A percentile compares a stretch with the other conserved stretches of the same genome.
phyloP scores from a whole-genome alignment of 768 basidiomycete species.

The Mycena belliarum region DNA sequence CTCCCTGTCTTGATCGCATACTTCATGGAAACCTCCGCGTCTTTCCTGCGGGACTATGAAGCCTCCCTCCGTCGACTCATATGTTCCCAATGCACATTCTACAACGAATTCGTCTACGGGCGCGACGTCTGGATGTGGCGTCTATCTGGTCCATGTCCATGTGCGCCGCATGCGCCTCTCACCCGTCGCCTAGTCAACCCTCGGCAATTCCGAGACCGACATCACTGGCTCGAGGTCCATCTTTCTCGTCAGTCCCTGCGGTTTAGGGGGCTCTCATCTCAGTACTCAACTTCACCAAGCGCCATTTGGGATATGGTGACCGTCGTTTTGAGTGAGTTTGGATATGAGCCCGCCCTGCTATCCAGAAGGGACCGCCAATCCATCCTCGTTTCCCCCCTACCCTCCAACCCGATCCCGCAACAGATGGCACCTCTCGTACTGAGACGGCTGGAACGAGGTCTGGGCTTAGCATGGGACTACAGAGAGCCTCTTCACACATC shows the following conservation, averaged over 20 bases:
- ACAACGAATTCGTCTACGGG: slow-evolving; percentile 38
- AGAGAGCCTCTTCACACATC: slow-evolving; percentile 24
- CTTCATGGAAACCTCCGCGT: slow-evolving; percentile 42
- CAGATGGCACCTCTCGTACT: slow-evolving; percentile 25
- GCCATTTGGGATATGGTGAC: slow-evolving; percentile 47
- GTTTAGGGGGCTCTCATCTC: slow-evolving; percentile 26
- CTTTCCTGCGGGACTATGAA: slow-evolving; percentile 45
- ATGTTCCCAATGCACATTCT: slow-evolving; percentile 38
- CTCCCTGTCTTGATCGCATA: slow-evolving; percentile 42
- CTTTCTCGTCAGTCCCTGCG: slow-evolving; percentile 40
- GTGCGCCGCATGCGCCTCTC: slow-evolving; percentile 51
- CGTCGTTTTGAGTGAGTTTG: slow-evolving; percentile 42
- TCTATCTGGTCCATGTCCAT: slow-evolving; percentile 30
- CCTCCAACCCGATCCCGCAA: slow-evolving; percentile 5
- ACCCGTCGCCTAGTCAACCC: slow-evolving; percentile 26
- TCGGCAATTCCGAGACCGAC: slow-evolving; percentile 39
- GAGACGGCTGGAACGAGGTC: slow-evolving; percentile 32
- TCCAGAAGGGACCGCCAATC: slow-evolving; percentile 17
- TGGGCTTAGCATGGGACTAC: slow-evolving; percentile 33
- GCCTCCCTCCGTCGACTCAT: slow-evolving; percentile 37
- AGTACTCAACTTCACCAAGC: slow-evolving; percentile 17
- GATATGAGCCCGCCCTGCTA: slow-evolving; percentile 36
- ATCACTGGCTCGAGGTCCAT: slow-evolving; percentile 48
- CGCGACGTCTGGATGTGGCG: slow-evolving; percentile 39
- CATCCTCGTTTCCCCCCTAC: slow-evolving; percentile 23